These are phyloP conservation scores for Pichia sp. DNA, from an alignment of 1,139 yeast genomes.

Conservation along the genomic window DNA sequence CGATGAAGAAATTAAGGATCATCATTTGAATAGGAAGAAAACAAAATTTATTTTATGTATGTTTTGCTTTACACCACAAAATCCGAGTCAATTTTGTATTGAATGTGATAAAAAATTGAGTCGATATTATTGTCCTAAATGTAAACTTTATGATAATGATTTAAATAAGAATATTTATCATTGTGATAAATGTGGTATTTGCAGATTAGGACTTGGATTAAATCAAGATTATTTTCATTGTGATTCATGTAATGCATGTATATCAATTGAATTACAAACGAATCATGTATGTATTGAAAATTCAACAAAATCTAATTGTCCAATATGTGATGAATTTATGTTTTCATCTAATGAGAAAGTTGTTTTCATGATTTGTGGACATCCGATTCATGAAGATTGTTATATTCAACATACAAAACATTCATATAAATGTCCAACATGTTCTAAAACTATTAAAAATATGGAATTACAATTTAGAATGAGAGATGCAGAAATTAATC, in stretches of 20 bases:
- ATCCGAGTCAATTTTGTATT: slow-evolving; percentile 61
- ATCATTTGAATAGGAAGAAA: slow-evolving; percentile 54
- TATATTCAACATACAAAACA: slow-evolving; percentile 73
- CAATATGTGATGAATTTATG: slow-evolving; percentile 87
- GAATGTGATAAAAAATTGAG: slow-evolving; percentile 64
- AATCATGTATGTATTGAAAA: slow-evolving; percentile 80
- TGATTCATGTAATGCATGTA: slow-evolving; percentile 82
- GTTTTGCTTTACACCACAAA: slow-evolving; percentile 70
- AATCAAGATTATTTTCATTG: slow-evolving; percentile 90
- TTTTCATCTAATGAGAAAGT: slow-evolving; percentile 81
- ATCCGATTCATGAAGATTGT: slow-evolving; percentile 82
- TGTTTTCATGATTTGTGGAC: slow-evolving; percentile 92
- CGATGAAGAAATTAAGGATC: slow-evolving; percentile 52
- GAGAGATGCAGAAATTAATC: slow-evolving; percentile 71
- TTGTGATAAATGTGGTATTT: slow-evolving; percentile 88
- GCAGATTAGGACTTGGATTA: slow-evolving; percentile 80
- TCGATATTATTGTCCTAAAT: slow-evolving; percentile 65
- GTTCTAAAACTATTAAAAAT: slow-evolving; percentile 75
- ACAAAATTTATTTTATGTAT: slow-evolving; percentile 73
- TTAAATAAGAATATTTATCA: slow-evolving; percentile 77
- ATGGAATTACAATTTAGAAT: slow-evolving; percentile 86
- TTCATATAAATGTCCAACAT: slow-evolving; percentile 84
- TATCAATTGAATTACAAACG: slow-evolving; percentile 69
- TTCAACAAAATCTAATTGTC: slow-evolving; percentile 86
- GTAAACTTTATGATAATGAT: slow-evolving; percentile 82